Evolutionary conservation across 495 filamentous ascomycete genomes (phyloP), one percentile per base, ranked within the genome.

Genomic region (Staphylotrichum longicolle): DNA sequence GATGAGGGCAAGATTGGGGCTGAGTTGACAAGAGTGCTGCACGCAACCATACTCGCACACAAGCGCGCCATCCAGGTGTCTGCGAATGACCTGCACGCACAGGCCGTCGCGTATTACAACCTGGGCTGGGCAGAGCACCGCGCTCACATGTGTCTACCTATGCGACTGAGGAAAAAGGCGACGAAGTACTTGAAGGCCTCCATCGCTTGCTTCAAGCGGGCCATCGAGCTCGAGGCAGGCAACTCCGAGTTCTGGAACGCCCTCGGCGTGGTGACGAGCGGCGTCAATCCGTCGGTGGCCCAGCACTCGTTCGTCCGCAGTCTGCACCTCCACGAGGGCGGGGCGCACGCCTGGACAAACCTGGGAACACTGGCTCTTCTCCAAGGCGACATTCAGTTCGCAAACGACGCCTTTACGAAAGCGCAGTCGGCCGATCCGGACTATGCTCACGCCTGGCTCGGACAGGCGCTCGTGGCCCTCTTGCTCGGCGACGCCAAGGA

Each of bases 181-280:
- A 84, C 81, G 14, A 86, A 79, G 57, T 90, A 89, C 63, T 78
- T 96, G 30, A 93, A 88, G 72, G 87, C 91, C 30, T 82, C 93
- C 30, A 87, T 98, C 55, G 84, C 88, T 34, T 95, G 92, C 72
- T 99, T 99, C 84, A 99, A 98, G 75, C 82, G 91, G 54, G 89
- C 95, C 4, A 98, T 99, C 68, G 95, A 98, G 73, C 76, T 97
- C 3, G 94, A 99, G 71, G 88, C 95, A 7, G 89, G 92, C 35
- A 99, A 98, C 68, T 78, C 92, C 0, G 94, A 99, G 67, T 99
- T 98, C 73, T 99, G 94, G 94, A 97, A 96, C 71, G 85, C 94
- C 3, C 83, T 99, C 27, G 94, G 93, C 27, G 91, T 97, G 7
- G 90, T 89, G 14, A 98, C 94, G 3, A 90, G 88, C 47, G 82